Conservation (phyloP, 352 stramenopile genomes). For the Phytophthora pisi region DNA sequence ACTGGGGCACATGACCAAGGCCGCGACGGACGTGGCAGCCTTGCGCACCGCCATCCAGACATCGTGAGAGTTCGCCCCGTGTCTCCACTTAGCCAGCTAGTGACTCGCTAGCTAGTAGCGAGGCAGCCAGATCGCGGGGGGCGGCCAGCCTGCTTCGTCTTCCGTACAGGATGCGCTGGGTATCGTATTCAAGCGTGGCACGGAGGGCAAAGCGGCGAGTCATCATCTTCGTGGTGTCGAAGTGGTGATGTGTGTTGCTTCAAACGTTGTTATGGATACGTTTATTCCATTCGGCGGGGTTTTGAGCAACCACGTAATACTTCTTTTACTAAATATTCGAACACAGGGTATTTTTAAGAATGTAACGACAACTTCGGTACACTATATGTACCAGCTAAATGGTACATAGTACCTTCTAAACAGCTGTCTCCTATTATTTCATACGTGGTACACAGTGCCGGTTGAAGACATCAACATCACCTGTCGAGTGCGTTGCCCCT, state of each 20-base stretch:
- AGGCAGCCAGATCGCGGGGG: too few species aligned
- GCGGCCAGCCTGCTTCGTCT: too few species aligned
- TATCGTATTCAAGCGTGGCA: too few species aligned
- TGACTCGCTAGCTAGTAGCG: too few species aligned
- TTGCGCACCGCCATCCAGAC: conserved; percentile 26
- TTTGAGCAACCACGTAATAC: background rate
- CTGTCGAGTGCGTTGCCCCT: background rate
- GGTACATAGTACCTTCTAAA: background rate
- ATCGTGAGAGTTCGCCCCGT: background rate
- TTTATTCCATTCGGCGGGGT: background rate
- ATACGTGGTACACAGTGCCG: background rate
- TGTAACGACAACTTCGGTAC: background rate
- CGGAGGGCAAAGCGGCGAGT: too few species aligned
- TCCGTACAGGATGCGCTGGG: too few species aligned
- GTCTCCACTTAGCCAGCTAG: background rate
- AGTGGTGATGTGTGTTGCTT: background rate
- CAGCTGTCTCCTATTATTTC: background rate
- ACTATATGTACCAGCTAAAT: background rate
- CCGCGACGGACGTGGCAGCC: conserved; percentile 25
- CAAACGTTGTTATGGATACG: background rate
- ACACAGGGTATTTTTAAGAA: background rate
- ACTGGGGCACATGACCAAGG: conserved; percentile 28
- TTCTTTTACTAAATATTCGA: background rate
- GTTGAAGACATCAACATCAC: conserved; percentile 1
- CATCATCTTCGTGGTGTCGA: too few species aligned